A percentile compares a stretch with the other conserved stretches of the same genome.
Evolutionary conservation across 345 rosid species (phyloP).

Genomic region (Lenwebbia sp.): DNA sequence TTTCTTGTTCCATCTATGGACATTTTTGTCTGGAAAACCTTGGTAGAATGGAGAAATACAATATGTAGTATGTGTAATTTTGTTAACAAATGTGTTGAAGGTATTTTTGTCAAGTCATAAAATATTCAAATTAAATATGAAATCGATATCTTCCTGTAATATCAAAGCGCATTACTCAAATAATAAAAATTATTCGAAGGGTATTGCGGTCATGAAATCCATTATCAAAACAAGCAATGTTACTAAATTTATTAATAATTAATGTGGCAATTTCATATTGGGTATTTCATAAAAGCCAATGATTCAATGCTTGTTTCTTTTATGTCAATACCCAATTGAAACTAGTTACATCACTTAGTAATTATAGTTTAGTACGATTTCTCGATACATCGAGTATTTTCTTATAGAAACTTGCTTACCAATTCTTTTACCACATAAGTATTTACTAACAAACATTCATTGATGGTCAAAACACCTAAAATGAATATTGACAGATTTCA

Average conservation of each 20-base stretch:
- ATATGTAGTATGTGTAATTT: not conserved
- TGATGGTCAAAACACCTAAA: not conserved
- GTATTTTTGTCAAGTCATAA: no score
- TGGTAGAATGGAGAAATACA: not conserved
- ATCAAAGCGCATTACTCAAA: no score
- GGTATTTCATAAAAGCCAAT: not conserved
- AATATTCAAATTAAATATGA: no score
- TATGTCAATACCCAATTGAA: not conserved
- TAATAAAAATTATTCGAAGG: no score
- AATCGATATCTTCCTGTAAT: no score
- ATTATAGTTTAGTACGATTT: not conserved
- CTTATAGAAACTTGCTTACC: not conserved
- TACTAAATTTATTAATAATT: no score
- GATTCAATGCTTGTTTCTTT: not conserved
- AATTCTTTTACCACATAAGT: not conserved
- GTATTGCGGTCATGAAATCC: no score
- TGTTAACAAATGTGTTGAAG: not conserved
- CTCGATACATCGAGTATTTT: not conserved
- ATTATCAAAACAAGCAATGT: no score
- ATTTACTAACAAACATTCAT: not conserved
- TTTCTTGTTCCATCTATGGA: not conserved
- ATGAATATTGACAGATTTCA: not conserved
- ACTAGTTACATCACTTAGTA: not conserved
- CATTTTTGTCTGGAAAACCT: not conserved
- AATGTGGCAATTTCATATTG: no score